These are phyloP conservation scores for Streptanthus diversifolius DNA, from an alignment of 345 rosid genomes.

Conservation along the genomic window DNA sequence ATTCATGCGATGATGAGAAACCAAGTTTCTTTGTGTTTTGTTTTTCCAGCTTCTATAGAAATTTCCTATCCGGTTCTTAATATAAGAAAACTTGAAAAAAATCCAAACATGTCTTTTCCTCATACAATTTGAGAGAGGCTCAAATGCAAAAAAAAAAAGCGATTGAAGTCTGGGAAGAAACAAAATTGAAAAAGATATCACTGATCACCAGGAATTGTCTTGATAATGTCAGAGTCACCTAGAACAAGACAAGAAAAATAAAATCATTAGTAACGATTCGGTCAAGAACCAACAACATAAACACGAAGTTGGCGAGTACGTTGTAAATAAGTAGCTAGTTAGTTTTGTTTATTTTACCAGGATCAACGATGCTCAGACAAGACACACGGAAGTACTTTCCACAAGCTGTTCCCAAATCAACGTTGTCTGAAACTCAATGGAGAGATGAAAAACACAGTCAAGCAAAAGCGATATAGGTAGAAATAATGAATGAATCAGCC, in stretches of 20 bases:
- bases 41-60: not conserved
- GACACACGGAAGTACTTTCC: constrained; percentile 76
- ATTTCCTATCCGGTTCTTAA: not conserved
- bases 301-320: not conserved
- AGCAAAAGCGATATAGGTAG: not conserved
- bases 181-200: constrained; percentile 25
- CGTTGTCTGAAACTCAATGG: constrained; percentile 45
- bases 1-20: not conserved
- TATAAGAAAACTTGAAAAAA: not conserved
- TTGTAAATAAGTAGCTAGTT: not conserved
- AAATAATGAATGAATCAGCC: not conserved
- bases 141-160: constrained; percentile 9
- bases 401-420: constrained; percentile 70
- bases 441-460: constrained; percentile 4
- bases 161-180: not conserved
- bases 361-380: constrained; percentile 63
- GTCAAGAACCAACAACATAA: not conserved
- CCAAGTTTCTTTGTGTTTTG: not conserved
- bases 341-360: constrained; percentile 35
- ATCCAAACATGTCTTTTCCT: not conserved
- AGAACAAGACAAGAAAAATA: not conserved
- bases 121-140: constrained; percentile 2
- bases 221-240: constrained; percentile 86
- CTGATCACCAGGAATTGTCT: constrained; percentile 59
- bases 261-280: not conserved